Percentiles rank a stretch among this genome's conserved stretches.
Conservation (phyloP, 768 basidiomycete species). For the Tricholoma furcatifolium region DNA sequence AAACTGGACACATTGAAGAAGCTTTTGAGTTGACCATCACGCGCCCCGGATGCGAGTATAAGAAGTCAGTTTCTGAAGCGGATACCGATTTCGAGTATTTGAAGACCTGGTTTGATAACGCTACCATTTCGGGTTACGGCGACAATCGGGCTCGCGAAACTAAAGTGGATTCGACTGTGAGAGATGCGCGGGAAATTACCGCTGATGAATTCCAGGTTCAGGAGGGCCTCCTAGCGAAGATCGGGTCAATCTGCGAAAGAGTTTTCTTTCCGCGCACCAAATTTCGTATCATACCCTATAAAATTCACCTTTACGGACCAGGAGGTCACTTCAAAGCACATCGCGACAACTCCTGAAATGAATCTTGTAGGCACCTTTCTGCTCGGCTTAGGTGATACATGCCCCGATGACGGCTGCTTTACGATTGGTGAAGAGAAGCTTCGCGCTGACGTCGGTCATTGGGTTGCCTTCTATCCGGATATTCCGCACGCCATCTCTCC, state of each 20-base stretch:
- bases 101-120: conserved; percentile 2
- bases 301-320: conserved; percentile 30
- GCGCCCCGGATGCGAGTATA: conserved; percentile 9
- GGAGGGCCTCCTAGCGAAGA: not conserved
- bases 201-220: conserved; percentile 1
- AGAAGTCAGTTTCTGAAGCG: conserved; percentile 12
- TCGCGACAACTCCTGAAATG: conserved; percentile 26
- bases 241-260: not conserved
- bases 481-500: conserved; percentile 20
- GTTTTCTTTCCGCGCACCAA: conserved; percentile 17
- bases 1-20: too few relatives aligned
- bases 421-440: not conserved
- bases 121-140: conserved; percentile 5
- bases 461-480: conserved; percentile 32
- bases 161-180: not conserved
- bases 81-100: not conserved
- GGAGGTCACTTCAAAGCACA: conserved; percentile 26
- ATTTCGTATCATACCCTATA: conserved; percentile 28
- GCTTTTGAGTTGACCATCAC: conserved; percentile 16
- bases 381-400: conserved; percentile 26
- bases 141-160: not conserved
- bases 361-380: conserved; percentile 31
- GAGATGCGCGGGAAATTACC: conserved; percentile 6
- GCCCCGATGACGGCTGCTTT: conserved; percentile 3
- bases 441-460: conserved; percentile 10